These are phyloP conservation scores for Bruguiera gymnorhiza DNA, from an alignment of 345 rosid species.

Conservation along the genomic window DNA sequence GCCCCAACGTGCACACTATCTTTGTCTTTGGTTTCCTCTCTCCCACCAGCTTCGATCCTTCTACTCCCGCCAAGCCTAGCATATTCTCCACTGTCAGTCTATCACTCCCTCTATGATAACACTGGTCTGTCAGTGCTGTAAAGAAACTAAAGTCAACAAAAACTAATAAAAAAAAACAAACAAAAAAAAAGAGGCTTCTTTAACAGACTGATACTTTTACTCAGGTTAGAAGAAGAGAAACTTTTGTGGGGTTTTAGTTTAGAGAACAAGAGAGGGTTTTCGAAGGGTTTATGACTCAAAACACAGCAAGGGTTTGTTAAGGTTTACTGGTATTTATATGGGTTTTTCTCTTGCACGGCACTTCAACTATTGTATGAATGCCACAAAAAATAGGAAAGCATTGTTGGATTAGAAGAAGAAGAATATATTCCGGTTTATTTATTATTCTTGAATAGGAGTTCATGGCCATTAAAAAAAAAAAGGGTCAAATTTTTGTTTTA, in stretches of 20 bases:
- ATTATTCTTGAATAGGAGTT: not conserved
- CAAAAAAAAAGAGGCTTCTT: no score
- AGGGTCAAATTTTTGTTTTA: not conserved
- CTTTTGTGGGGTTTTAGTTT: not conserved
- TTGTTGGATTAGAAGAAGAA: not conserved
- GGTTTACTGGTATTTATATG: not conserved
- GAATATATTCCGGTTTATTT: not conserved
- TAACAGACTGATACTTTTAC: not conserved
- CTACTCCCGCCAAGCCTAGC: conserved; percentile 2
- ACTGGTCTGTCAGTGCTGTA: not conserved
- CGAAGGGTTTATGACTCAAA: not conserved
- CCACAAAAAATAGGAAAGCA: not conserved
- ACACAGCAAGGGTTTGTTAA: not conserved
- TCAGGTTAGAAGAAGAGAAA: not conserved
- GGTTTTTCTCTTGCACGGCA: not conserved
- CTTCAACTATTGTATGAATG: not conserved
- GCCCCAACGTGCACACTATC: conserved; percentile 94
- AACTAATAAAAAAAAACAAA: no score
- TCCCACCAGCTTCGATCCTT: not conserved
- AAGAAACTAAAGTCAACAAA: not conserved
- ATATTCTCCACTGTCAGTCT: conserved; percentile 3
- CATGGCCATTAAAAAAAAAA: not conserved
- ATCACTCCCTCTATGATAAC: not conserved
- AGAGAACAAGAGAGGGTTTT: not conserved
- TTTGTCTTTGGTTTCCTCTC: conserved; percentile 73